A percentile compares a stretch with the other conserved stretches of the same genome.
These are phyloP conservation scores for Artemisia annua DNA, from an alignment of 129 eudicot species.

Conservation along the genomic window DNA sequence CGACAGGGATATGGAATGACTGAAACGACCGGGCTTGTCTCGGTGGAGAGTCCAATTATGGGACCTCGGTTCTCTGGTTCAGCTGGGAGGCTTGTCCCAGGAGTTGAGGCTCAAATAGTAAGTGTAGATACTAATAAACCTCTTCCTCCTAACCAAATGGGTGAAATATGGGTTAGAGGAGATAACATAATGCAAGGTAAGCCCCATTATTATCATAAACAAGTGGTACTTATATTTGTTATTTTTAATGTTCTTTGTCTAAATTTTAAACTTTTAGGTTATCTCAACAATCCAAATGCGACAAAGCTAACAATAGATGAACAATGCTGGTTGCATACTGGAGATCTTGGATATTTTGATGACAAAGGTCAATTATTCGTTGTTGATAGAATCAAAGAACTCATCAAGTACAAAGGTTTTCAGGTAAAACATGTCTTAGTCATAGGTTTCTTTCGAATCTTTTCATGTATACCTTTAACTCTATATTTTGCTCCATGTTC, in stretches of 20 bases:
- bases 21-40: conserved; percentile 75
- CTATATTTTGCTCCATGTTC: background rate
- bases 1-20: conserved; percentile 95
- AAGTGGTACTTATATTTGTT: background rate
- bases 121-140: conserved; percentile 67
- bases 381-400: conserved; percentile 90
- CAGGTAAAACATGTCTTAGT: conserved; percentile 50
- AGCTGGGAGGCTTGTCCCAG: conserved; percentile 66
- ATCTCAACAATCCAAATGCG: conserved; percentile 73
- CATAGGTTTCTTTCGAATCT: background rate
- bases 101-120: conserved; percentile 75
- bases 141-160: conserved; percentile 72
- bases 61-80: conserved; percentile 80
- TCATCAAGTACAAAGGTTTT: conserved; percentile 86
- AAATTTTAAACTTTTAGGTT: conserved; percentile 47
- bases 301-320: conserved; percentile 79
- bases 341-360: conserved; percentile 93
- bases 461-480: too few species aligned
- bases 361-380: conserved; percentile 72
- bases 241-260: background rate
- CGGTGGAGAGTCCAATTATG: conserved; percentile 53
- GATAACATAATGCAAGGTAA: conserved; percentile 84
- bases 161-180: conserved; percentile 91
- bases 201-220: background rate
- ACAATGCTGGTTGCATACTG: conserved; percentile 83